A percentile compares a stretch with the other conserved stretches of the same genome.
These are phyloP conservation scores for Globisporangium perplexum DNA, from an alignment of 352 stramenopile genomes.

Conservation along the genomic window DNA sequence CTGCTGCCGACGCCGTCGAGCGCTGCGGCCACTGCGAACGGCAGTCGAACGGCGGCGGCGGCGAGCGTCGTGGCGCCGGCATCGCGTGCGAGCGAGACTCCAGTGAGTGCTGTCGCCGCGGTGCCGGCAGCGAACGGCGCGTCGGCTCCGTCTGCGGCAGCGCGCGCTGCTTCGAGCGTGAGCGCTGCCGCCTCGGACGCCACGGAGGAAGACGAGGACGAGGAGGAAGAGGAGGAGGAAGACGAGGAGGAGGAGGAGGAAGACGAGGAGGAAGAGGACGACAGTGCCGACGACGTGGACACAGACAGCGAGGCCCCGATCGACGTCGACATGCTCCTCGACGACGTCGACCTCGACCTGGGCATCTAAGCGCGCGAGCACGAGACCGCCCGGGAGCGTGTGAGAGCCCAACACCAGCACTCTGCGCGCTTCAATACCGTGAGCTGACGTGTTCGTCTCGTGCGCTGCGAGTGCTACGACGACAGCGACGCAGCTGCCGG, in stretches of 20 bases:
- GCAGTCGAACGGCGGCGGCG: background rate
- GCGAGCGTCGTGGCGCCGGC: background rate
- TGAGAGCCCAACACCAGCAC: background rate
- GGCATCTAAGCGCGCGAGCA: constrained; percentile 11
- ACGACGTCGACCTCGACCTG: constrained; percentile 24
- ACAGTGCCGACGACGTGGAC: constrained; percentile 25
- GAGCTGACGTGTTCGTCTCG: background rate
- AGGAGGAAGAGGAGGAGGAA: constrained; percentile 32
- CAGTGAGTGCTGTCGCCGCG: background rate
- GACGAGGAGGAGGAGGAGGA: constrained; percentile 18
- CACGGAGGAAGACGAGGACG: constrained; percentile 41
- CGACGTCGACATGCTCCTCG: constrained; percentile 18
- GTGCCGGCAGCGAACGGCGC: background rate
- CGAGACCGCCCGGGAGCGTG: background rate
- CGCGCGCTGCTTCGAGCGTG: background rate
- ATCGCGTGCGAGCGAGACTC: background rate
- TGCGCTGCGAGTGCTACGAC: background rate
- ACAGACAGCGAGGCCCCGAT: constrained; percentile 14
- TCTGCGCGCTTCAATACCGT: background rate
- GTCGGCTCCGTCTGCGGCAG: background rate
- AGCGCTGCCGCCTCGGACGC: background rate
- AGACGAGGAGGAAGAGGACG: constrained; percentile 26
- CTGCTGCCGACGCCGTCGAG: constrained; percentile 3
- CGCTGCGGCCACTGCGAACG: background rate
- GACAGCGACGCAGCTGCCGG: background rate